Evolutionary conservation across 441 rosid genomes (phyloP), one percentile per base, ranked within the genome.

Genomic region (Erysimum pusillum): DNA sequence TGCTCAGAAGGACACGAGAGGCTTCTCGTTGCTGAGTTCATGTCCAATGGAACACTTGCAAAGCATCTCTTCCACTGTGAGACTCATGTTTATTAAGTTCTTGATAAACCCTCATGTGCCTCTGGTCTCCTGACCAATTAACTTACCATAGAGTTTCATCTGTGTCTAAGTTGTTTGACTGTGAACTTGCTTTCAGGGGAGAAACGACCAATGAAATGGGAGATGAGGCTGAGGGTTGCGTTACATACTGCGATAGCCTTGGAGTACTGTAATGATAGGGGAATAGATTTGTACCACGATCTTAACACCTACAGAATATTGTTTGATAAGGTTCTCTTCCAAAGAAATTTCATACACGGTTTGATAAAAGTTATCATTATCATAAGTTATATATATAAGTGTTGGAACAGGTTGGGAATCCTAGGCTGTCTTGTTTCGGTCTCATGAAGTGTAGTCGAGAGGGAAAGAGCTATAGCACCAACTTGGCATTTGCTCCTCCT

Each of bases 401-500:
- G 12, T 45, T 63, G 2, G 8, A 51, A 57, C 73, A 77, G 81
- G 82, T 58, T 63, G 82, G 79, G 69, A 79, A 74, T 64, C 82
- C 82, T 0, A 79, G 52, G 58, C 64, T 79, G 69, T 79, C 79
- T 69, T 57, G 73, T 42, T 79, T 79, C 0, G 82, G 82, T 74
- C 82, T 79, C 51, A 79, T 79, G 82, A 79, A 79, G 68, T 68
- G 79, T 75, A 63, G 76, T 68, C 61, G 79, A 63, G 79, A 74
- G 25, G 82, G 82, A 42, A 93, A 92, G 84, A 96, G 94, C 69
- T 96, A 93, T 67, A 93, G 98, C 62, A 96, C 97, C 13, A 96
- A 96, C 80, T 83, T 96, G 79, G 99, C 98, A 48, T 96, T 90
- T 81, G 93, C 99, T 76, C 99, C 98, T 62, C 98, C 99, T 0